Base-by-base conservation (phyloP, 306 rosid genomes). In the Prosopis cineraria region DNA sequence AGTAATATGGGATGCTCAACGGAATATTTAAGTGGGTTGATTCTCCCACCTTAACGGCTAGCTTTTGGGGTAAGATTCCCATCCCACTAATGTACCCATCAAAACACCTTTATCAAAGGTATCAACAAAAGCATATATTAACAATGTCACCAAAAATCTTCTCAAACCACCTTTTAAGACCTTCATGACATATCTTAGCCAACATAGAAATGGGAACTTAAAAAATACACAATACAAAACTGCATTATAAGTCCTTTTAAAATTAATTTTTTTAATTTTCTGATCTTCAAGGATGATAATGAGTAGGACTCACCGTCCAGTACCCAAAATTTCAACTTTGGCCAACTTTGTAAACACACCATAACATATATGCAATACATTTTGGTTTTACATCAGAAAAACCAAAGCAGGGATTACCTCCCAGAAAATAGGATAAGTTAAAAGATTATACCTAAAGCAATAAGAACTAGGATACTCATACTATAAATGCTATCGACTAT, bases 161-260 rank as follows among this genome's bases (percentile, higher is more conserved):
- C 29, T 39, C 50, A 53, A 34, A 20, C 19, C 29, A 41, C 29
- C 33, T 70, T 29, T n/a, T 40, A 47, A 30, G 14, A 41, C 63
- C 78, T 59, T 65, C 76, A 30, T n/a, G 72, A n/a, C 29, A 33
- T 43, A 34, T 33, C 31, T 66, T 60, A 65, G 47, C 29, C 40
- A 52, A 65, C 43, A 14, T 13, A 77, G 53, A 36, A 41, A 36
- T 40, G 55, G 11, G 4, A 43, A 64, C 56, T 77, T 25, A 7
- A 14, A 72, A 41, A 22, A 27, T 65, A 43, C 44, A 72, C 31
- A 22, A 27, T 65, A 43, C 44, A 19, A 22, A 30, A 41, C 68
- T 27, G 66, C 30, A 31, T 2, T 33, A n/a, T 41, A 36, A n/a
- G 34, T 41, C 12, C 65, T 72, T 9, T 27, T 19, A 72, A 55